Conservation (phyloP, 495 filamentous ascomycete genomes). For the Penicillium malachiteum region DNA sequence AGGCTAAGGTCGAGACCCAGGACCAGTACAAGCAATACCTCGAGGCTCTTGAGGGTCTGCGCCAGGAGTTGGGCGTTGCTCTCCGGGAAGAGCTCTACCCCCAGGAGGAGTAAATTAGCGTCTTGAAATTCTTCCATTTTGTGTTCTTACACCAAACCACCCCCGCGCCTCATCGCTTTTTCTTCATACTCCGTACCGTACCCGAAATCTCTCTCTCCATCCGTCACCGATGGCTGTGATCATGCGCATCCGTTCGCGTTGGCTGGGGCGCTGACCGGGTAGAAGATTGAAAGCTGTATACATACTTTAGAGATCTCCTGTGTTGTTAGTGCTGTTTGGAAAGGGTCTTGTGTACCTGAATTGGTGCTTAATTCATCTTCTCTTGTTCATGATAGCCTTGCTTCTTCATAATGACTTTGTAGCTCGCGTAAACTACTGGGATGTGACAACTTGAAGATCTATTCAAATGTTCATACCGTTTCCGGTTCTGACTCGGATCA, state of each 20-base stretch:
- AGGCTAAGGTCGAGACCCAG: constrained; percentile 98
- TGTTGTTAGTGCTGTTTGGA: constrained; percentile 35
- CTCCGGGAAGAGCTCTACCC: constrained; percentile 96
- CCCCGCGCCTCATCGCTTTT: constrained; percentile 25
- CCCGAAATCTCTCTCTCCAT: constrained; percentile 5
- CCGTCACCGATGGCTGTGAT: constrained; percentile 14
- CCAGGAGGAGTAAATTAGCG: constrained; percentile 56
- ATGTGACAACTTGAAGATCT: too few species aligned
- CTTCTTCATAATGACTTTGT: not conserved
- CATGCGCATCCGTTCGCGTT: constrained; percentile 11
- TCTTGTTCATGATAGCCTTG: not conserved
- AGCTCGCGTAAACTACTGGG: not conserved
- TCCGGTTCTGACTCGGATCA: too few species aligned
- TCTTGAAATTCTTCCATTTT: constrained; percentile 15
- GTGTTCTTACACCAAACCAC: constrained; percentile 3
- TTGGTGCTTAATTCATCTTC: constrained; percentile 31
- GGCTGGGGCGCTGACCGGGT: constrained; percentile 25
- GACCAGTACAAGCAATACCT: constrained; percentile 98
- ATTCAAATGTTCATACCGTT: too few species aligned
- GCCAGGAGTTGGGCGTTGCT: constrained; percentile 87
- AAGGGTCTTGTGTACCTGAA: constrained; percentile 24
- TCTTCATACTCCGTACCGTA: constrained; percentile 17
- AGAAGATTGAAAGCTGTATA: constrained; percentile 50
- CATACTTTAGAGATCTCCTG: constrained; percentile 46
- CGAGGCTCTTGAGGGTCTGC: constrained; percentile 82